Evolutionary conservation across 768 basidiomycete genomes (phyloP).

Genomic region (Phlebiopsis gigantea): DNA sequence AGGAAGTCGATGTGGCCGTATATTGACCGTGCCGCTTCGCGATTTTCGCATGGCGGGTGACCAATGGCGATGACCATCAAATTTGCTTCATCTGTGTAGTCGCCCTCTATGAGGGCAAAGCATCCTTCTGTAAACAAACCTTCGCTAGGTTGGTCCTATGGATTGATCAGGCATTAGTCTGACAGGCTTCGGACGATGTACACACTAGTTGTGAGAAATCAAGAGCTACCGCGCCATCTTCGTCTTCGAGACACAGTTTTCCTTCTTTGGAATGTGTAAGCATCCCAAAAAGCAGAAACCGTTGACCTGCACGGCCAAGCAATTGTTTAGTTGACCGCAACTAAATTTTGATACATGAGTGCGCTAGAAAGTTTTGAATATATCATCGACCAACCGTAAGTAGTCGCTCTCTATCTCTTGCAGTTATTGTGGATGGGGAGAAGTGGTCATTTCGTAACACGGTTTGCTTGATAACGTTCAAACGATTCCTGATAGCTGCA

Average conservation of each 20-base stretch:
- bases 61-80: conserved; percentile 91
- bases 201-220: conserved; percentile 84
- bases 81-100: conserved; percentile 89
- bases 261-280: conserved; percentile 87
- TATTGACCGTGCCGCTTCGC: conserved; percentile 80
- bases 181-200: background rate
- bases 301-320: conserved; percentile 81
- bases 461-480: conserved; percentile 90
- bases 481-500: conserved; percentile 72
- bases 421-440: conserved; percentile 90
- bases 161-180: conserved; percentile 14
- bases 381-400: too few species aligned
- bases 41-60: conserved; percentile 92
- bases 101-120: conserved; percentile 92
- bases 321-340: conserved; percentile 95
- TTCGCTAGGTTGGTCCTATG: conserved; percentile 82
- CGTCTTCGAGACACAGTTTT: conserved; percentile 85
- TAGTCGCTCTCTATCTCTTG: conserved; percentile 79
- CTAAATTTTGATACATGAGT: conserved; percentile 34
- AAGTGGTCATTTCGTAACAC: conserved; percentile 96
- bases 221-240: conserved; percentile 84
- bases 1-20: conserved; percentile 97
- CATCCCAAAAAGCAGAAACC: conserved; percentile 94
- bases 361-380: too few species aligned
- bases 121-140: conserved; percentile 96